Conservation (phyloP, 2,329 filamentous ascomycete genomes). For the Ampelomyces quisqualis region DNA sequence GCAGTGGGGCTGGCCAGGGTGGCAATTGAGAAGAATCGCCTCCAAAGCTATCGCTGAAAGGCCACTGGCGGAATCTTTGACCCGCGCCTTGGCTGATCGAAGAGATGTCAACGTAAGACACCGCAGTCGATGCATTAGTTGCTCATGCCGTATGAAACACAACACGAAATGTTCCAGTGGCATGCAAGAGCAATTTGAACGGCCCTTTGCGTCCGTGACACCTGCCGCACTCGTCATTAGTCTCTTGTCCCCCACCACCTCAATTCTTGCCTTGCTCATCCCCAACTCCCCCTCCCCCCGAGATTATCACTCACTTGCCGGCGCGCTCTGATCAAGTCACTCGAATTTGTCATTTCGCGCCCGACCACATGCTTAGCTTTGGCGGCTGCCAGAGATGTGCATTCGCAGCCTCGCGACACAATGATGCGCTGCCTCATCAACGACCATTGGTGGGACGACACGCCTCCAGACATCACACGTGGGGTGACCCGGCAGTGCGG, state of each 20-base stretch:
- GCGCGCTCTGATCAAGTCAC: too few relatives aligned
- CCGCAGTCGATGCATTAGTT: too few relatives aligned
- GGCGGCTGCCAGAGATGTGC: slow-evolving; percentile 2
- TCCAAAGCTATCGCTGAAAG: neutral
- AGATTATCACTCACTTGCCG: too few relatives aligned
- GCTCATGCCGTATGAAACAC: too few relatives aligned
- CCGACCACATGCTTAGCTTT: slow-evolving; percentile 3
- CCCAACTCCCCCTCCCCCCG: too few relatives aligned
- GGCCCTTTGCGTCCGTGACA: neutral
- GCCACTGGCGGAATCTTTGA: too few relatives aligned
- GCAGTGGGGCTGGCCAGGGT: slow-evolving; percentile 1
- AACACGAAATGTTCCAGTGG: neutral
- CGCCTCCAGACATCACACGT: neutral
- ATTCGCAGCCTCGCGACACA: slow-evolving; percentile 3
- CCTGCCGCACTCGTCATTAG: neutral
- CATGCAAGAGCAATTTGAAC: neutral
- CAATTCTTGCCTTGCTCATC: too few relatives aligned
- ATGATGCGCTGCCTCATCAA: neutral
- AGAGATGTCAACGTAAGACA: neutral
- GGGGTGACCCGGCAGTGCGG: neutral
- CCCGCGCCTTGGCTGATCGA: too few relatives aligned
- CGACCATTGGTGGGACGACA: neutral
- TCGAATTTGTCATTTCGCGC: slow-evolving; percentile 6
- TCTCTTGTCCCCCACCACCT: neutral
- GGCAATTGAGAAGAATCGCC: neutral